Percentiles rank a stretch among this genome's conserved stretches.
phyloP scores from a whole-genome alignment of 225 moss, liverwort and hornwort species.

The Bryoerythrophyllum caledonicum region DNA sequence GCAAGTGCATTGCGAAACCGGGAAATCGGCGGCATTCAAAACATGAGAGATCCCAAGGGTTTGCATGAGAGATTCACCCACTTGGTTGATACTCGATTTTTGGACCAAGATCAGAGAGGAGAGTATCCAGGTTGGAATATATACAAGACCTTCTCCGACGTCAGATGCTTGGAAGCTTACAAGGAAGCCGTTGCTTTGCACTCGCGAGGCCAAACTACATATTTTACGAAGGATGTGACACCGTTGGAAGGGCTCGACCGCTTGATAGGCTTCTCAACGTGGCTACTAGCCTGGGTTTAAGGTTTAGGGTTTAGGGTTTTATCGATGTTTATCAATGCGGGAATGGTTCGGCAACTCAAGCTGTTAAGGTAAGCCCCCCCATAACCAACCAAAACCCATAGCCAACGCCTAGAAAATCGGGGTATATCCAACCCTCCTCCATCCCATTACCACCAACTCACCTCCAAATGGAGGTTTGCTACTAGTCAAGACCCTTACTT shows the following conservation, averaged over 20 bases:
- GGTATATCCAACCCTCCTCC: no score
- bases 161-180: neutral
- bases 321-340: neutral
- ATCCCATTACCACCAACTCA: no score
- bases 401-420: no score
- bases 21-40: neutral
- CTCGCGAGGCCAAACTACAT: neutral
- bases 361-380: no score
- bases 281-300: neutral
- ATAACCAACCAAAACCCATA: no score
- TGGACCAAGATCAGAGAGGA: neutral
- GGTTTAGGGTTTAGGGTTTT: no score
- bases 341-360: neutral
- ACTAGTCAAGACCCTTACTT: no score
- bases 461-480: no score
- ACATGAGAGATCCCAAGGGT: neutral
- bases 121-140: neutral
- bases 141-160: neutral
- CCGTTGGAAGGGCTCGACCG: neutral
- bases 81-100: fast-evolving
- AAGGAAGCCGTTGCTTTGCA: neutral
- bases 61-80: neutral
- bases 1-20: neutral
- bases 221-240: neutral
- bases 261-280: neutral